Evolutionary conservation across 768 basidiomycete genomes (phyloP).

Genomic region (Sarcomyxa edulis): DNA sequence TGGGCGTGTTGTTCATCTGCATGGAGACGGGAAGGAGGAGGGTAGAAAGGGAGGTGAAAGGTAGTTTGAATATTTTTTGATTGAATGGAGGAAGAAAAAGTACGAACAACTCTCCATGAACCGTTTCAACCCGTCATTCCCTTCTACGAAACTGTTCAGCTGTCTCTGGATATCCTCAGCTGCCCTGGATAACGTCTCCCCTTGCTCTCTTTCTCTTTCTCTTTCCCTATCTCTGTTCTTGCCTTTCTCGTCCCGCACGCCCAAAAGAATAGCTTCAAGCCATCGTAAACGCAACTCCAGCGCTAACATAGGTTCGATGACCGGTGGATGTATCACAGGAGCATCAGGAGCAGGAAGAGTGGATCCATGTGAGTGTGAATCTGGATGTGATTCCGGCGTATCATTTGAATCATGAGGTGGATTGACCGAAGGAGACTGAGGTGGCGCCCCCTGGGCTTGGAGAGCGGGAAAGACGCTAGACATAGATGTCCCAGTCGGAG

Average conservation of each 20-base stretch:
- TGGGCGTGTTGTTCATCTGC: constrained; percentile 76
- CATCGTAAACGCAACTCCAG: constrained; percentile 73
- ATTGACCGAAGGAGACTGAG: constrained; percentile 15
- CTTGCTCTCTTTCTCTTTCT: constrained; percentile 36
- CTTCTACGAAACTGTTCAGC: constrained; percentile 52
- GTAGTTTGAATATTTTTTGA: constrained; percentile 3
- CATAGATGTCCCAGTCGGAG: constrained; percentile 22
- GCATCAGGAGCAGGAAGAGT: constrained; percentile 8
- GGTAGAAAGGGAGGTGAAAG: not conserved
- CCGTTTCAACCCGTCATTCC: constrained; percentile 65
- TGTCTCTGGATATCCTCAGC: constrained; percentile 57
- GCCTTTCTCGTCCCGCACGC: constrained; percentile 43
- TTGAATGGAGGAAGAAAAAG: constrained; percentile 3
- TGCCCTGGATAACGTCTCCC: constrained; percentile 52
- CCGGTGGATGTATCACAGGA: constrained; percentile 12
- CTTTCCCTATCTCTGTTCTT: constrained; percentile 33
- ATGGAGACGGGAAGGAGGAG: not conserved
- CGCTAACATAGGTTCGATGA: constrained; percentile 63
- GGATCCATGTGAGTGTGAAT: constrained; percentile 2
- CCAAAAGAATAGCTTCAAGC: constrained; percentile 74
- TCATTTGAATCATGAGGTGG: too few species aligned
- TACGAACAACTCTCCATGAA: constrained; percentile 73
- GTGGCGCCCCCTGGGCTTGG: too few species aligned
- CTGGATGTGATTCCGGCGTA: constrained; percentile 6
- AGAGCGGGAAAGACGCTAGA: constrained; percentile 23